Evolutionary conservation across 164 flowering plant species (phyloP), one percentile per base, ranked within the genome.

Genomic region (Dillenia turbinata): DNA sequence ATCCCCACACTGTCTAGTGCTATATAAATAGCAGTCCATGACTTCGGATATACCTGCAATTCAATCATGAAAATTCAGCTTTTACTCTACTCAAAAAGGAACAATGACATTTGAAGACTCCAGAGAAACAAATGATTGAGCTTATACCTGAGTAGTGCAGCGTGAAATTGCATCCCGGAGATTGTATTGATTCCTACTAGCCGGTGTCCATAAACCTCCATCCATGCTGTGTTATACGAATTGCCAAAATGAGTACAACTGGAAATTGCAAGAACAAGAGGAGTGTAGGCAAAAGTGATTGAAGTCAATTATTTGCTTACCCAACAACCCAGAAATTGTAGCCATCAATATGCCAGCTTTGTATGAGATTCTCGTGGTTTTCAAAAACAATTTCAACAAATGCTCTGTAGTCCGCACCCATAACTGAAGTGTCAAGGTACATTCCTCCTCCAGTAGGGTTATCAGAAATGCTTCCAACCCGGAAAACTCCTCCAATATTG

Each of bases 261-360:
- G 10, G 9, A 43, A 1, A 1, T 12, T 26, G 14, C 26, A 49
- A 2, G 19, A 11, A 33, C 11, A 33, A 33, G 44, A 33, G 12
- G 1, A 9, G 1, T 49, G 13, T 49, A 1, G 8, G 16, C 4
- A 10, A 14, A 49, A 6, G 12, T 17, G 10, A 9, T 10, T 9
- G 0, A 13, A n/a, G 54, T 51, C 13, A n/a, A 19, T 43, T 8
- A 46, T 13, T 51, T 24, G 22, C 90, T 75, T 69, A 90, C 97
- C 97, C 97, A 8, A 90, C 97, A 1, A 90, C 95, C 17, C 71
- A 88, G 81, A 90, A 90, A n/a, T 75, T 61, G 73, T 90, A 88
- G 22, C 97, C 97, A 67, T 78, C 78, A 15, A 90, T 76, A 61
- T 90, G 97, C 68, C 73, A 88, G 72, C 87, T 85, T 75, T 90